Base-by-base conservation (phyloP, 345 rosid species). In the Eucalyptus marginata region DNA sequence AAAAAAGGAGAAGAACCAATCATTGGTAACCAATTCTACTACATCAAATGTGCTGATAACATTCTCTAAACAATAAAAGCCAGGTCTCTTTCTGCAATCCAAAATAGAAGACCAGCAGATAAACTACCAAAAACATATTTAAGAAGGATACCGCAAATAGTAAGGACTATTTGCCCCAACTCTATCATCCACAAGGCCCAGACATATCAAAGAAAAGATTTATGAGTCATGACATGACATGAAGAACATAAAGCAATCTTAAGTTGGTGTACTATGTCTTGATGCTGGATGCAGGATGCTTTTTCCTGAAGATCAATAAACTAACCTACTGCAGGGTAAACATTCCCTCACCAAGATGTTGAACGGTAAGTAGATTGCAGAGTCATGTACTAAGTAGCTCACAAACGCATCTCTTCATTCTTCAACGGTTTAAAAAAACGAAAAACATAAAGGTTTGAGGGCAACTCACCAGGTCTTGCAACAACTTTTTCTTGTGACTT, bases 401-500 rank as follows among this genome's bases (percentile, higher is more conserved):
- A 76, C 1, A 2, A 36, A 36, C 1, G 8, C 6, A 8, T 10
- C 15, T 20, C 83, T 86, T 50, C 87, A 49, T 54, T 49, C 44
- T 47, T 54, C 62, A 51, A 86, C 1, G 1, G 46, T 10, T 44
- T 7, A 56, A 83, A 86, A 51, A 86, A 33, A 59, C 22, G 12
- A 36, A 49, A 25, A 15, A 46, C 31, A 62, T 27, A 87, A 68
- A 52, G 31, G 20, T 46, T 36, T 59, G 54, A 44, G 50, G 54
- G 68, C 62, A 89, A 88, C 93, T 90, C 91, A 97, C 99, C 99
- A 88, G 99, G 99, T 92, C 91, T 95, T 52, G 99, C 97, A 86
- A 96, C 89, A 90, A 98, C 93, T 90, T 93, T 95, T 90, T 97
- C 99, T 90, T 98, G 96, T 29, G 99, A 96, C 90, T 97, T 97